phyloP scores from a whole-genome alignment of 2,329 filamentous ascomycete species.

The Cladophialophora immunda region DNA sequence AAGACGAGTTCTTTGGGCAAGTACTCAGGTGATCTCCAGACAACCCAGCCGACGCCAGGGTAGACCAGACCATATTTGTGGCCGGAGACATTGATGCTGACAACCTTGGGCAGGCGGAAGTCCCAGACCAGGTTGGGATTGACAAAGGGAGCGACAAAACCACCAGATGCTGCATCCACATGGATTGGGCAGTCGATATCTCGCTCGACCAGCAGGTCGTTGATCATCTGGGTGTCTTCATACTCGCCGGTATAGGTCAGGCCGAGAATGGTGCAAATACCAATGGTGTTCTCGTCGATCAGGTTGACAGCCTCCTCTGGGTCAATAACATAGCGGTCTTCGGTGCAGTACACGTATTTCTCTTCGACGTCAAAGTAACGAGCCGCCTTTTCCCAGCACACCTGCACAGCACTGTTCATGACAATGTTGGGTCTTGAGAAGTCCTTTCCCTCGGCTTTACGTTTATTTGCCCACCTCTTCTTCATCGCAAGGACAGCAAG shows the following conservation, averaged over 20 bases:
- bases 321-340: slow-evolving; percentile 70
- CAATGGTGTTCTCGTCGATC: slow-evolving; percentile 78
- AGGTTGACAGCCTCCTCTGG: slow-evolving; percentile 68
- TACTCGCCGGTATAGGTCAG: slow-evolving; percentile 97
- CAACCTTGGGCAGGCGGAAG: slow-evolving; percentile 86
- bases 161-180: slow-evolving; percentile 90
- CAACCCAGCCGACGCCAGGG: slow-evolving; percentile 91
- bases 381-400: slow-evolving; percentile 94
- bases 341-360: slow-evolving; percentile 74
- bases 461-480: slow-evolving; percentile 88
- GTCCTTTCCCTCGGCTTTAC: slow-evolving; percentile 82
- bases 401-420: slow-evolving; percentile 96
- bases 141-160: slow-evolving; percentile 92
- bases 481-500: slow-evolving; percentile 81
- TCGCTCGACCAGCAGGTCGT: slow-evolving; percentile 80
- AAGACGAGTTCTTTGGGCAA: slow-evolving; percentile 93
- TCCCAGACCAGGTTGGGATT: slow-evolving; percentile 87
- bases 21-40: slow-evolving; percentile 85
- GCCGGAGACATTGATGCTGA: slow-evolving; percentile 92
- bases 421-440: slow-evolving; percentile 85
- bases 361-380: slow-evolving; percentile 94
- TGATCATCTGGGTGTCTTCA: slow-evolving; percentile 91
- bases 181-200: slow-evolving; percentile 86
- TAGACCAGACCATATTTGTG: slow-evolving; percentile 87
- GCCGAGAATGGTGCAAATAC: slow-evolving; percentile 89